phyloP scores from a whole-genome alignment of 441 rosid genomes.

The Gossypium trilobum region DNA sequence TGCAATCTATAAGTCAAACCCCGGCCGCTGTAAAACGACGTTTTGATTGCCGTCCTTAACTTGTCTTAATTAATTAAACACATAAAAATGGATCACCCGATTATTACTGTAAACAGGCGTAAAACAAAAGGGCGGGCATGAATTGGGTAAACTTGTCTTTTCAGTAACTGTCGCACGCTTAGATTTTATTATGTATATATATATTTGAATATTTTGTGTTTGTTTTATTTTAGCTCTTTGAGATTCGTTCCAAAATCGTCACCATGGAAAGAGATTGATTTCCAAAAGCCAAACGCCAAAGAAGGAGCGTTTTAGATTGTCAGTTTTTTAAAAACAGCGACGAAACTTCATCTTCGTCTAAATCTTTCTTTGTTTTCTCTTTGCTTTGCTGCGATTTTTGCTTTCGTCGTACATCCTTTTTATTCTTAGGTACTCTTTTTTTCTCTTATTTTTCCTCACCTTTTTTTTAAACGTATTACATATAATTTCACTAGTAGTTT shows the following conservation, averaged over 20 bases:
- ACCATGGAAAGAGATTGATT: conserved; percentile 18
- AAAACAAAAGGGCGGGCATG: background rate
- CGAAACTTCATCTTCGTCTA: background rate
- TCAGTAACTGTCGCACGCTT: conserved; percentile 19
- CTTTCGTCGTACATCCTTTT: background rate
- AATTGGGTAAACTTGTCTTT: conserved; percentile 21
- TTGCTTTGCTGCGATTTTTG: conserved; percentile 13
- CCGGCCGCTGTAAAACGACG: no score
- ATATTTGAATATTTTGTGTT: background rate
- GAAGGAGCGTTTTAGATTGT: background rate
- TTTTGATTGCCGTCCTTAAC: no score
- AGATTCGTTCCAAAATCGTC: conserved; percentile 32
- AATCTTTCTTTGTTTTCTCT: background rate
- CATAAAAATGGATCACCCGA: background rate
- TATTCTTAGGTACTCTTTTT: conserved; percentile 13
- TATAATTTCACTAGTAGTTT: background rate
- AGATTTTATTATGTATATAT: conserved; percentile 1
- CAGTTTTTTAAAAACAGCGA: background rate
- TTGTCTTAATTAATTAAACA: background rate
- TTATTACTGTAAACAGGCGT: background rate
- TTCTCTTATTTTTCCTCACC: background rate
- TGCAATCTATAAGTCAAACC: no score
- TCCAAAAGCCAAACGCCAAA: background rate
- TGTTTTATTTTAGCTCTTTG: background rate
- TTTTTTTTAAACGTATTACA: background rate